Base-by-base conservation (phyloP, 1,284 basidiomycete species). In the Trichosporon sp. region DNA sequence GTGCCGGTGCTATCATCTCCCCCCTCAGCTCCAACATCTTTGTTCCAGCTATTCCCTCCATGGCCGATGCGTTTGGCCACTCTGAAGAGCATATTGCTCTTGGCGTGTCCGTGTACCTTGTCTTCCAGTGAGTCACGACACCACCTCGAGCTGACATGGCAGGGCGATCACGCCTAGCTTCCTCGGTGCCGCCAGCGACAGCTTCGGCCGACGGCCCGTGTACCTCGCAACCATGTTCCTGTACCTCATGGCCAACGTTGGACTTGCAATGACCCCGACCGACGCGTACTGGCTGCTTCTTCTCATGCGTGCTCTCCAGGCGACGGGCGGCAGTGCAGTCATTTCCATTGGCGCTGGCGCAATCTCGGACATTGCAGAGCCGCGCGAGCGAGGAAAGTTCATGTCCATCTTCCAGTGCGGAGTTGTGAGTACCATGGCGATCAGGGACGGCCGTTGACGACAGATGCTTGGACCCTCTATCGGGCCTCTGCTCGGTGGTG, bases 331-430 rank as follows among this genome's bases (percentile, higher is more conserved):
- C 1, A 81, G 79, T 19, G 81, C 83, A 1, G 80, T 84, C 19
- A 82, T 84, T 31, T 70, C 78, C 0, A 83, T 85, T 16, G 83
- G 83, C 4, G 78, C 79, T 10, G 84, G 83, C 8, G 78, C 76
- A 35, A 76, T 85, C 0, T 70, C 76, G 4, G 84, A 85, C 72
- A 76, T 85, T 4, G 78, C 83, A 4, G 81, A 80, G 59, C 81
- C 83, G 5, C 72, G 80, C 37, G 83, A 85, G 70, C 68, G 83
- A 43, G 84, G 84, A 2, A 80, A 74, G 68, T 83, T 76, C 70
- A 76, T 80, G 72, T 77, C 79, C 2, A 69, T 80, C 4, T 83
- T 84, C 68, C 77, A 78, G 71, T 35, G 64, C 70, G 37, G 68
- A 6, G 69, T 51, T 12, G 59, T 63, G 35, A 63, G 59, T 63